A percentile compares a stretch with the other conserved stretches of the same genome.
These are phyloP conservation scores for Sanguinoderma infundibulare DNA, from an alignment of 1,284 basidiomycete genomes.

Conservation along the genomic window DNA sequence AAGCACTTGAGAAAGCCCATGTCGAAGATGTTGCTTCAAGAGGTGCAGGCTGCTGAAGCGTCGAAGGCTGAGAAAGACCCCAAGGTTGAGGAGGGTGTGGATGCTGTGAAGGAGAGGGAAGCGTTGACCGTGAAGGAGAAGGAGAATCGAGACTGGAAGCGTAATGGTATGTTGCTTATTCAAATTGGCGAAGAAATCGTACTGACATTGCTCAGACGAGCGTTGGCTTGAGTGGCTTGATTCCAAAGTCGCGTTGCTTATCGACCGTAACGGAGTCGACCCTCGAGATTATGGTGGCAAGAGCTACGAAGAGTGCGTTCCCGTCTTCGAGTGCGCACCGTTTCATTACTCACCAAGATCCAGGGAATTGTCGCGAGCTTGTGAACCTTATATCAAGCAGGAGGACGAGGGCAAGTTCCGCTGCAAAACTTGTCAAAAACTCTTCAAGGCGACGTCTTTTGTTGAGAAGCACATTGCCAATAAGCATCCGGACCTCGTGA, in stretches of 20 bases:
- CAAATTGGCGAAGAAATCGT: neutral
- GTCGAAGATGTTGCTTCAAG: slow-evolving; percentile 60
- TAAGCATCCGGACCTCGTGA: slow-evolving; percentile 85
- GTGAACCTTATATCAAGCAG: slow-evolving; percentile 84
- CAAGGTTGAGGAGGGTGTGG: slow-evolving; percentile 45
- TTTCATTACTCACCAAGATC: slow-evolving; percentile 13
- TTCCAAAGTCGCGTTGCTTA: slow-evolving; percentile 78
- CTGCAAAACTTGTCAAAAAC: slow-evolving; percentile 92
- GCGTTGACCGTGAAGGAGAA: slow-evolving; percentile 41
- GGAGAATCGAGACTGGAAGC: slow-evolving; percentile 65
- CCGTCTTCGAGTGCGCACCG: slow-evolving; percentile 2
- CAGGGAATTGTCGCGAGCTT: slow-evolving; percentile 82
- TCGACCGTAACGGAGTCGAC: slow-evolving; percentile 78
- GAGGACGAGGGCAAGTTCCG: slow-evolving; percentile 96
- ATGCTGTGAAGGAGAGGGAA: slow-evolving; percentile 38
- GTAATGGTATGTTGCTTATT: slow-evolving; percentile 55
- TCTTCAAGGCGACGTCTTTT: slow-evolving; percentile 95
- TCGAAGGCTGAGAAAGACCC: slow-evolving; percentile 45
- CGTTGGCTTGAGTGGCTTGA: slow-evolving; percentile 89
- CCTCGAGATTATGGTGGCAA: slow-evolving; percentile 88
- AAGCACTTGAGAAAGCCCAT: slow-evolving; percentile 84
- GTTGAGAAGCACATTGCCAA: slow-evolving; percentile 94
- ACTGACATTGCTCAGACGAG: slow-evolving; percentile 58
- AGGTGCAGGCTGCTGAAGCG: slow-evolving; percentile 52
- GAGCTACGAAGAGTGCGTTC: slow-evolving; percentile 82